phyloP scores from a whole-genome alignment of 2,329 filamentous ascomycete species.

The Alternaria metachromatica region DNA sequence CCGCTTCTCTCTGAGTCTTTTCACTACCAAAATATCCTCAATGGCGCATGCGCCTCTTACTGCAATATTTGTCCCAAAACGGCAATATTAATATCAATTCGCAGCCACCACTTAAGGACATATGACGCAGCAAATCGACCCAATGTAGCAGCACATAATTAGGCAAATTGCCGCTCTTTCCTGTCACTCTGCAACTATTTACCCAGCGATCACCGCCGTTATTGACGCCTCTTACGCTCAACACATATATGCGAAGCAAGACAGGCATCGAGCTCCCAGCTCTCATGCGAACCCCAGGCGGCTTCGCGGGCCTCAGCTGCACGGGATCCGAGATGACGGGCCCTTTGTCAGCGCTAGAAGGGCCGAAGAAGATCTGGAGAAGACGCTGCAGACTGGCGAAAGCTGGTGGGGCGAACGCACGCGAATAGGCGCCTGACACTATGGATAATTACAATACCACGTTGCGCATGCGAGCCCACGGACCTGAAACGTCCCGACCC shows the following conservation, averaged over 20 bases:
- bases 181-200: background rate
- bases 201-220: background rate
- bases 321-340: conserved; percentile 22
- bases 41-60: background rate
- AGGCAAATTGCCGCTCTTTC: conserved; percentile 1
- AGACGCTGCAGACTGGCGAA: conserved; percentile 6
- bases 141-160: background rate
- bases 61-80: background rate
- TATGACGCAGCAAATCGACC: background rate
- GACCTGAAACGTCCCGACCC: conserved; percentile 8
- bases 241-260: background rate
- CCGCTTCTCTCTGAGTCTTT: background rate
- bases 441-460: conserved; percentile 21
- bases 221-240: background rate
- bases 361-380: conserved; percentile 25
- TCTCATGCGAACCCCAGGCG: conserved; percentile 10
- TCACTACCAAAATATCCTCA: background rate
- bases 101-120: background rate
- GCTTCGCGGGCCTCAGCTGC: conserved; percentile 15
- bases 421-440: conserved; percentile 15
- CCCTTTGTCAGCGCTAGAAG: conserved; percentile 26
- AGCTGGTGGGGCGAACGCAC: conserved; percentile 14
- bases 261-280: conserved; percentile 9
- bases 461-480: conserved; percentile 12
- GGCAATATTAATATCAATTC: conserved; percentile 14